Evolutionary conservation across 352 stramenopile species (phyloP).

Genomic region (Phytophthora europaea): DNA sequence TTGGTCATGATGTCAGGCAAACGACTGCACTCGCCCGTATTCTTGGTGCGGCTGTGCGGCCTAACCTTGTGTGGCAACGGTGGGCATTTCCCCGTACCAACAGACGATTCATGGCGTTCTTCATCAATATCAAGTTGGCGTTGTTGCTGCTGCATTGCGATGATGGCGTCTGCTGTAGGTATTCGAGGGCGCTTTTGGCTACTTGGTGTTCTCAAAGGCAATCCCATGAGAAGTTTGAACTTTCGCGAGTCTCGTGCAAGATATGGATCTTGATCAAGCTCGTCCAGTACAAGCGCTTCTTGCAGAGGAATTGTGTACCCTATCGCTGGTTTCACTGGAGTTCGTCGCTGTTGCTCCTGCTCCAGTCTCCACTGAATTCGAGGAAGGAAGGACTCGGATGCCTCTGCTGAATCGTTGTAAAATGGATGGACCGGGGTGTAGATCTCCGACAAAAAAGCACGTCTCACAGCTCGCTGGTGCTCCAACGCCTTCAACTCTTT

Average conservation of each 20-base stretch:
- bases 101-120: conserved; percentile 31
- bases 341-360: conserved; percentile 37
- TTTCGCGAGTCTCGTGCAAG: conserved; percentile 63
- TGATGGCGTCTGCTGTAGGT: conserved; percentile 50
- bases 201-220: conserved; percentile 44
- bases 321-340: conserved; percentile 18
- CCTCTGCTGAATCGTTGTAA: conserved; percentile 48
- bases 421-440: conserved; percentile 70
- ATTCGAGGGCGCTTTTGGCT: conserved; percentile 45
- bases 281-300: conserved; percentile 51
- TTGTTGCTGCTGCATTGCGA: conserved; percentile 47
- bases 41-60: conserved; percentile 19
- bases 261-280: conserved; percentile 61
- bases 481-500: conserved; percentile 45
- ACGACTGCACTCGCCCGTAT: conserved; percentile 9
- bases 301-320: conserved; percentile 51
- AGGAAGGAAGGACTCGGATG: conserved; percentile 64
- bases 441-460: conserved; percentile 53
- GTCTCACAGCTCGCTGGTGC: conserved; percentile 32
- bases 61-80: conserved; percentile 10
- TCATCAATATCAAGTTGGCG: conserved; percentile 34
- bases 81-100: conserved; percentile 7
- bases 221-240: conserved; percentile 64
- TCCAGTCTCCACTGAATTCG: conserved; percentile 50
- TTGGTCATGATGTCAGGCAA: conserved; percentile 35